Conservation (phyloP, 1,284 basidiomycete genomes). For the Boletus semigastroideus region DNA sequence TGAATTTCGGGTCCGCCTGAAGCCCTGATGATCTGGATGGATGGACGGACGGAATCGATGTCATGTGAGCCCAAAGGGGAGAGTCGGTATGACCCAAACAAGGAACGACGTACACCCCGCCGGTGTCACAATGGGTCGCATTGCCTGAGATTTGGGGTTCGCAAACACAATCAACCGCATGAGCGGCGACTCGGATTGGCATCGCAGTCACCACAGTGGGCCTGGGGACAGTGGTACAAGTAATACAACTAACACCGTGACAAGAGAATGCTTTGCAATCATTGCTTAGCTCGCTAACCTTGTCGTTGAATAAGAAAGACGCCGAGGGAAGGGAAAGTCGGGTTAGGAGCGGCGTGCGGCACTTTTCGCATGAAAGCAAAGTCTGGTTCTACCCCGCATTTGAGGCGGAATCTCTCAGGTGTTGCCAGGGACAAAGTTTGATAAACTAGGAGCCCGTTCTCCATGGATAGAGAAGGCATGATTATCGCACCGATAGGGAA, state of each 20-base stretch:
- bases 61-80: background rate
- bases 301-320: constrained; percentile 1
- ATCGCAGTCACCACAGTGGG: background rate
- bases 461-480: background rate
- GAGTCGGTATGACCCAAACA: background rate
- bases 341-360: background rate
- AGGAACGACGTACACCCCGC: background rate
- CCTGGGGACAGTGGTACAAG: background rate
- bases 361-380: constrained; percentile 1
- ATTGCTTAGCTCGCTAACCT: too few species aligned
- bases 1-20: too few species aligned
- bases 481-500: background rate
- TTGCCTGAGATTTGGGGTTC: background rate
- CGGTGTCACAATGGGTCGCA: background rate
- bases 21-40: background rate
- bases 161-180: background rate
- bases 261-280: background rate
- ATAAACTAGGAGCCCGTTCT: background rate
- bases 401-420: background rate
- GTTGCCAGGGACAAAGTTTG: constrained; percentile 6
- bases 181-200: too few species aligned
- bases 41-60: background rate
- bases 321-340: background rate
- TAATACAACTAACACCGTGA: background rate
- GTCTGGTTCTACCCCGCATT: constrained; percentile 2